Percentiles rank a stretch among this genome's conserved stretches.
phyloP scores from a whole-genome alignment of 805 yeast genomes.

The Candida sonorensis region DNA sequence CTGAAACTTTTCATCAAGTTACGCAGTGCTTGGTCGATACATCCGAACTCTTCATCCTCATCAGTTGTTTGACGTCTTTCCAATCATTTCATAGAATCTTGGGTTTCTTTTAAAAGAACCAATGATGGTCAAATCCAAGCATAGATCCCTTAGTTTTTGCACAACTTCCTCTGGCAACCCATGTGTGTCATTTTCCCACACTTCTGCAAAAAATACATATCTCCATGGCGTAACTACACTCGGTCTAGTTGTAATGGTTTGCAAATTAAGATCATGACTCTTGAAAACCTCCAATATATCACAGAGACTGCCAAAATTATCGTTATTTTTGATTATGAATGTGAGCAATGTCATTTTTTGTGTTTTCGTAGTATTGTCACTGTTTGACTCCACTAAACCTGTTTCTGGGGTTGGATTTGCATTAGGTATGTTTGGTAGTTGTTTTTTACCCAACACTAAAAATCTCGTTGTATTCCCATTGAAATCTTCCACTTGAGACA shows the following conservation, averaged over 20 bases:
- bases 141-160: conserved; percentile 34
- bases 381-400: too few species aligned
- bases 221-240: conserved; percentile 64
- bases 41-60: too few species aligned
- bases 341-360: conserved; percentile 47
- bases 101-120: conserved; percentile 36
- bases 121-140: conserved; percentile 47
- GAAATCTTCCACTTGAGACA: conserved; percentile 60
- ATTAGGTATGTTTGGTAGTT: conserved; percentile 15
- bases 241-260: conserved; percentile 74
- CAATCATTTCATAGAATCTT: conserved; percentile 22
- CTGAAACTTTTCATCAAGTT: too few species aligned
- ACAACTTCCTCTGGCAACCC: conserved; percentile 29
- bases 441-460: conserved; percentile 48
- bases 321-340: conserved; percentile 53
- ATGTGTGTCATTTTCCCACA: conserved; percentile 34
- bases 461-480: conserved; percentile 81
- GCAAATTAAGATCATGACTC: conserved; percentile 51
- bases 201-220: conserved; percentile 76
- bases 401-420: too few species aligned
- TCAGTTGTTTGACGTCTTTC: too few species aligned
- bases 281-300: conserved; percentile 55
- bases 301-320: conserved; percentile 71
- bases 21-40: too few species aligned
- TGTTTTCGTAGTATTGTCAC: conserved; percentile 5